Evolutionary conservation across 2,329 filamentous ascomycete genomes (phyloP).

Genomic region (Trichoderma harzianum): DNA sequence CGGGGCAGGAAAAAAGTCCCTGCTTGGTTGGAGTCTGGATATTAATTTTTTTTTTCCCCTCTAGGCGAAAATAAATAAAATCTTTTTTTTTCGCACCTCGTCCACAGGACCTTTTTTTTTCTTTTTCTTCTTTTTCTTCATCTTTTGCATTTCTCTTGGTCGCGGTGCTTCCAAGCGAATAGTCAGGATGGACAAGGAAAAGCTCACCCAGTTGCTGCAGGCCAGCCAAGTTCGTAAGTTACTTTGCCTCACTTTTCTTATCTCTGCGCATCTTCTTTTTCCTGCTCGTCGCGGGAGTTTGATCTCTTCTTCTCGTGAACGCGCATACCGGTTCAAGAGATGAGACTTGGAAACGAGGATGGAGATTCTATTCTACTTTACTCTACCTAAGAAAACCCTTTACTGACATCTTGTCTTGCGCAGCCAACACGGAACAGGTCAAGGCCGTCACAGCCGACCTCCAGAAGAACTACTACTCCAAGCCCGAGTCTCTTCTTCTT

Average conservation of each 20-base stretch:
- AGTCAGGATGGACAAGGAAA: slow-evolving; percentile 52
- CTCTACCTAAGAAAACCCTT: not conserved
- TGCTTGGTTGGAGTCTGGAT: slow-evolving; percentile 15
- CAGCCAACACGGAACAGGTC: slow-evolving; percentile 84
- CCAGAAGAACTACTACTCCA: slow-evolving; percentile 89
- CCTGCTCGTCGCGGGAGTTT: not conserved
- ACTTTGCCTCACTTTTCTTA: not conserved
- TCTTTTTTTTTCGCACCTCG: slow-evolving; percentile 17
- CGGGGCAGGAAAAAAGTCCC: slow-evolving; percentile 14
- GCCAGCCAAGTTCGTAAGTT: slow-evolving; percentile 80
- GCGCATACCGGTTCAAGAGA: not conserved
- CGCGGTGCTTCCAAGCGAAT: slow-evolving; percentile 26
- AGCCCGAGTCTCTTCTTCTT: slow-evolving; percentile 77
- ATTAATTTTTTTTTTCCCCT: slow-evolving; percentile 22
- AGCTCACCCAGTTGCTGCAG: slow-evolving; percentile 83
- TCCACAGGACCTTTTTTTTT: not conserved
- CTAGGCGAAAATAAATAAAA: slow-evolving; percentile 19
- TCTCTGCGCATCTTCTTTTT: slow-evolving; percentile 9
- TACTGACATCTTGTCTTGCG: slow-evolving; percentile 32
- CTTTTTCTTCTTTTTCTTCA: not conserved
- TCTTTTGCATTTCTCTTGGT: slow-evolving; percentile 19
- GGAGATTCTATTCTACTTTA: not conserved
- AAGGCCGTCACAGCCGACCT: slow-evolving; percentile 87
- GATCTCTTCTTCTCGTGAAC: not conserved
- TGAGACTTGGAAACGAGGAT: not conserved